phyloP scores from a whole-genome alignment of 306 rosid species.

The Begonia peltatifolia region DNA sequence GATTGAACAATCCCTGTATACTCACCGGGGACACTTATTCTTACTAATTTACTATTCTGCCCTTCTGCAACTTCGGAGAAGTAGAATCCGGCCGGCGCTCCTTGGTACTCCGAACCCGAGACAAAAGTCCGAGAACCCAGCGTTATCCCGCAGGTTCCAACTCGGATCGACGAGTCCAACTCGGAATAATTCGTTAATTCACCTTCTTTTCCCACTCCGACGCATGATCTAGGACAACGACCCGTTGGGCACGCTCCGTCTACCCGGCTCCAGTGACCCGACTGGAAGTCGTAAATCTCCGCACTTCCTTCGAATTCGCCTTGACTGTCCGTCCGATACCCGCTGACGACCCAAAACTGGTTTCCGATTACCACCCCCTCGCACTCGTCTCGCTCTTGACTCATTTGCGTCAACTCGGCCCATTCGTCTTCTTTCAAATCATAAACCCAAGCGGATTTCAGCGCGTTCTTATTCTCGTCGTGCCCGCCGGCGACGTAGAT shows the following conservation, averaged over 20 bases:
- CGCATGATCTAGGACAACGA: slow-evolving; percentile 34
- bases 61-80: slow-evolving; percentile 6
- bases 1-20: slow-evolving; percentile 35
- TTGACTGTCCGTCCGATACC: slow-evolving; percentile 40
- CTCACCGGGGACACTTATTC: slow-evolving; percentile 17
- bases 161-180: slow-evolving; percentile 12
- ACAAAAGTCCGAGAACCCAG: slow-evolving; percentile 16
- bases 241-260: slow-evolving; percentile 27
- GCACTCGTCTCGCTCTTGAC: slow-evolving; percentile 48
- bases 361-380: slow-evolving; percentile 28
- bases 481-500: slow-evolving; percentile 40
- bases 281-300: slow-evolving; percentile 17
- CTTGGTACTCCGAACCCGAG: slow-evolving; percentile 36
- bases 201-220: slow-evolving; percentile 29
- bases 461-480: slow-evolving; percentile 41
- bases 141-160: slow-evolving; percentile 21
- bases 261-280: slow-evolving; percentile 31
- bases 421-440: slow-evolving; percentile 28
- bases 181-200: slow-evolving; percentile 24
- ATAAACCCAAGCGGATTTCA: slow-evolving; percentile 33
- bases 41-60: slow-evolving; percentile 23
- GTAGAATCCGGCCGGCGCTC: slow-evolving; percentile 22
- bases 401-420: slow-evolving; percentile 26
- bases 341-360: slow-evolving; percentile 46
- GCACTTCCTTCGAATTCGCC: slow-evolving; percentile 32